These are phyloP conservation scores for Penicillium cataractarum DNA, from an alignment of 495 filamentous ascomycete species.

Conservation along the genomic window DNA sequence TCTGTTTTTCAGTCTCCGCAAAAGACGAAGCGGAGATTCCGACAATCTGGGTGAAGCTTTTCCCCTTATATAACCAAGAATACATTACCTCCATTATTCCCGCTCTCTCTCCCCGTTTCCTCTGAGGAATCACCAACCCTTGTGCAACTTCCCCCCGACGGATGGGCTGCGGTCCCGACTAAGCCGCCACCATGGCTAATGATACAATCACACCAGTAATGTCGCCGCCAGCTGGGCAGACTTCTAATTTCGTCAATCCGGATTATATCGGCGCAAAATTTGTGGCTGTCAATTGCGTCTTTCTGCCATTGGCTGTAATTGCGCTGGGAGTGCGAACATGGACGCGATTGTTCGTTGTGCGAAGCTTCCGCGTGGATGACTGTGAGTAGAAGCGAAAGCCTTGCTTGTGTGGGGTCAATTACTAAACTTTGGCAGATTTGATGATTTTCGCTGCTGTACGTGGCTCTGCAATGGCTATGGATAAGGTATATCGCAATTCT, in stretches of 20 bases:
- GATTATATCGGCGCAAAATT: constrained; percentile 25
- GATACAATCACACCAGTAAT: constrained; percentile 31
- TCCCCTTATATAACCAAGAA: neutral
- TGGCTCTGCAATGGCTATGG: neutral
- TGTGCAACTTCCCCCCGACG: neutral
- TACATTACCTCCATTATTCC: neutral
- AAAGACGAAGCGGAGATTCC: neutral
- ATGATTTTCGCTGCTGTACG: constrained; percentile 39
- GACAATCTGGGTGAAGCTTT: neutral
- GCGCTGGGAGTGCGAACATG: constrained; percentile 39
- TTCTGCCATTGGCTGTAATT: constrained; percentile 34
- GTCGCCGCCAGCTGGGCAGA: constrained; percentile 36
- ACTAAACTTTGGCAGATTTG: constrained; percentile 26
- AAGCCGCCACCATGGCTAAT: constrained; percentile 26
- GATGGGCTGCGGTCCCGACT: neutral
- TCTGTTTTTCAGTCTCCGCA: neutral
- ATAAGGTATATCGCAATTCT: neutral
- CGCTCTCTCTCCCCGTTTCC: neutral
- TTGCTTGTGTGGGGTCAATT: neutral
- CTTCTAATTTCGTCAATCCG: constrained; percentile 41
- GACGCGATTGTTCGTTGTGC: constrained; percentile 40
- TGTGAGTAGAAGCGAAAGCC: constrained; percentile 29
- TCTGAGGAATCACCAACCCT: neutral
- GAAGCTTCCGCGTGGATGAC: constrained; percentile 44
- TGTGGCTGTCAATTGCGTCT: constrained; percentile 33